Evolutionary conservation across 768 basidiomycete species (phyloP).

Genomic region (Hericium coralloides): DNA sequence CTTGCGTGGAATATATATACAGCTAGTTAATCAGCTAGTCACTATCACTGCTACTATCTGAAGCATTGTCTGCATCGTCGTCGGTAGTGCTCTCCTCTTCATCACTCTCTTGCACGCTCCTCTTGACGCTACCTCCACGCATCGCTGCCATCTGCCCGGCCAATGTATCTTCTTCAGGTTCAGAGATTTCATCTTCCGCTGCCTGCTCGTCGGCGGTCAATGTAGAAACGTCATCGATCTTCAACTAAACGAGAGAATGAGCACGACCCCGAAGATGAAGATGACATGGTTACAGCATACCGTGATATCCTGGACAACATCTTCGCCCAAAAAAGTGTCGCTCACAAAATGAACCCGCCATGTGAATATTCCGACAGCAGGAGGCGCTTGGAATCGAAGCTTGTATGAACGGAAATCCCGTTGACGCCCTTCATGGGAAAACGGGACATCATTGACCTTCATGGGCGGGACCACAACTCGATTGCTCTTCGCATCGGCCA

Average conservation of each 20-base stretch:
- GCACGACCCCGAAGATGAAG: not conserved
- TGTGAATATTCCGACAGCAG: conserved; percentile 70
- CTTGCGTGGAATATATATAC: too few species aligned
- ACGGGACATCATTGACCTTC: conserved; percentile 74
- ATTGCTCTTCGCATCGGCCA: conserved; percentile 81
- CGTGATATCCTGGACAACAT: conserved; percentile 58
- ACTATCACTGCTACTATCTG: conserved; percentile 45
- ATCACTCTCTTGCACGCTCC: conserved; percentile 36
- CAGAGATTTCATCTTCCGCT: conserved; percentile 90
- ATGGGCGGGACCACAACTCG: conserved; percentile 82
- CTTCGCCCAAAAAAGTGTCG: conserved; percentile 85
- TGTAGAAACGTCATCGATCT: conserved; percentile 66
- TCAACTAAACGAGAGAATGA: conserved; percentile 42
- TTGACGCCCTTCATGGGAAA: conserved; percentile 35
- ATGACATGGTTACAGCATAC: conserved; percentile 34
- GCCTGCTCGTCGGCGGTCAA: conserved; percentile 48
- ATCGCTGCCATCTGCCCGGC: conserved; percentile 98
- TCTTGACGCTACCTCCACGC: conserved; percentile 84
- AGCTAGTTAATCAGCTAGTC: conserved; percentile 20
- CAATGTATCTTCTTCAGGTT: conserved; percentile 92
- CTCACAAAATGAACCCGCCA: conserved; percentile 84
- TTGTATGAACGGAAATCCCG: conserved; percentile 77
- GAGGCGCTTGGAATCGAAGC: conserved; percentile 92
- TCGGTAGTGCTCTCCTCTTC: conserved; percentile 45
- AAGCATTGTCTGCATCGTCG: conserved; percentile 42